Percentiles rank a stretch among this genome's conserved stretches.
phyloP scores from a whole-genome alignment of 495 filamentous ascomycete species.

The Daldinia grandis region DNA sequence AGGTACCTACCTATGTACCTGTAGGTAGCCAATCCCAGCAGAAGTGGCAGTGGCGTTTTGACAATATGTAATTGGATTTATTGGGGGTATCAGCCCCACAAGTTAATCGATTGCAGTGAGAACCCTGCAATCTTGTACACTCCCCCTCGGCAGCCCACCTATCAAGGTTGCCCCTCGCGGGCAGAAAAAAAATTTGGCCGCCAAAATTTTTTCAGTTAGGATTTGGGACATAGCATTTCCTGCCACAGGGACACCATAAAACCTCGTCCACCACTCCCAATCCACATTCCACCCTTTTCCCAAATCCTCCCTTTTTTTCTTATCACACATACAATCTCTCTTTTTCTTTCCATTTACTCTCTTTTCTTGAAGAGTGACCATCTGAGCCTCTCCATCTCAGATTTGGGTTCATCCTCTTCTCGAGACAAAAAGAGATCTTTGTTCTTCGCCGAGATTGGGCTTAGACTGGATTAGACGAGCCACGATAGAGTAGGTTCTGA shows the following conservation, averaged over 20 bases:
- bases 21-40: not conserved
- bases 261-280: constrained; percentile 32
- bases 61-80: not conserved
- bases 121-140: constrained; percentile 16
- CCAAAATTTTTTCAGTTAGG: constrained; percentile 19
- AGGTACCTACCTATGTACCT: too few species aligned
- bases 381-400: constrained; percentile 42
- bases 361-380: constrained; percentile 37
- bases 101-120: constrained; percentile 27
- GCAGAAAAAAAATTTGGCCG: constrained; percentile 26
- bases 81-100: constrained; percentile 5
- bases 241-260: constrained; percentile 29
- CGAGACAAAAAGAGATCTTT: constrained; percentile 18
- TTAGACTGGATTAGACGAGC: constrained; percentile 35
- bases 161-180: constrained; percentile 37
- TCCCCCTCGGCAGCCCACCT: constrained; percentile 26
- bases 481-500: constrained; percentile 41
- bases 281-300: constrained; percentile 15
- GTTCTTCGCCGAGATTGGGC: constrained; percentile 24
- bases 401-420: constrained; percentile 26
- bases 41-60: constrained; percentile 11
- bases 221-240: constrained; percentile 12
- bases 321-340: constrained; percentile 19
- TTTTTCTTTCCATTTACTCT: constrained; percentile 32
- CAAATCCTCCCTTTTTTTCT: constrained; percentile 15